Evolutionary conservation across 139 green algal species (phyloP), one percentile per base, ranked within the genome.

Genomic region (Cymbomonas tetramitiformis): DNA sequence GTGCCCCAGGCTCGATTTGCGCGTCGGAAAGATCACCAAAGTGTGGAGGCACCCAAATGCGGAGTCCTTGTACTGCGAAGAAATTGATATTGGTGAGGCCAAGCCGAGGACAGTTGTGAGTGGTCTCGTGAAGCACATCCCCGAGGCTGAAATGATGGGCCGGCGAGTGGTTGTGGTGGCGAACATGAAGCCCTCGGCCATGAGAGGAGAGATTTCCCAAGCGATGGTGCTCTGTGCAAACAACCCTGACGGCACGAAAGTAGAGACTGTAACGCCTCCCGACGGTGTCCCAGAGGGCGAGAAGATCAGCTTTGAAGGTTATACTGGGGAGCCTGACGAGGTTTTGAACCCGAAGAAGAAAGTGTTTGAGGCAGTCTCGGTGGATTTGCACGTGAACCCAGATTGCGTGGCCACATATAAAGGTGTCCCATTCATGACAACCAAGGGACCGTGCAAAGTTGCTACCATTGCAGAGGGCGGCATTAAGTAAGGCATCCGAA

Each of bases 151-250:
- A 46, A 73, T 79, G 65, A 46, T 64, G 57, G 60, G 61, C 32
- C 39, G 68, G 25, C 56, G 61, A 1, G 84, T 94, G 31, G 74
- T 90, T 21, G 56, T 90, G 7, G 70, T 96, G 34, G 80, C 70
- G 71, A 96, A 96, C 78, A 70, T 96, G 21, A 95, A 96, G 73
- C 82, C 88, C 0, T 83, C 79, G 12, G 86, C 84, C 38, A 94
- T 96, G 88, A 69, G 85, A 2, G 86, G 83, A 12, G 64, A 94
- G 18, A 75, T 82, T 61, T 79, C 58, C 19, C 70, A 91, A 23
- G 88, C 79, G 30, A 96, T 96, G 88, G 85, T 96, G 28, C 73
- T 96, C 29, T 74, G 69, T 24, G 88, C 83, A 5, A 64, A 62
- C 52, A 52, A 52, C 55, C 40, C 25, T 8, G 40, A 52, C 10